These are phyloP conservation scores for Lepiota brunneoincarnata DNA, from an alignment of 768 basidiomycete species.

Conservation along the genomic window DNA sequence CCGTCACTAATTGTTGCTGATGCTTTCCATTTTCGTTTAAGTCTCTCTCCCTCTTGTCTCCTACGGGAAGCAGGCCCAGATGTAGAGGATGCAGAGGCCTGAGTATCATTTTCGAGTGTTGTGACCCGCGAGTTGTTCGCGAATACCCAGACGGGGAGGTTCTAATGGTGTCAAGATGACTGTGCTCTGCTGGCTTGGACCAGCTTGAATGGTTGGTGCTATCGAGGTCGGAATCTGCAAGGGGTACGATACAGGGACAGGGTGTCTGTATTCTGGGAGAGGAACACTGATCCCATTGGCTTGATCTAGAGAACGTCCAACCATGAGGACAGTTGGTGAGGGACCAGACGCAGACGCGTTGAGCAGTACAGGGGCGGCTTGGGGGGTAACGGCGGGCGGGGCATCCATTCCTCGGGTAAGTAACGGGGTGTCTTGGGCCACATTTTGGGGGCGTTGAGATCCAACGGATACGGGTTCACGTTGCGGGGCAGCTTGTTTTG, in stretches of 20 bases:
- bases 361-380: conserved; percentile 3
- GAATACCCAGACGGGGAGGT: not conserved
- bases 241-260: conserved; percentile 1
- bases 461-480: not conserved
- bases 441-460: not conserved
- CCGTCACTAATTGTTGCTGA: conserved; percentile 14
- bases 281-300: not conserved
- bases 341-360: not conserved
- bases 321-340: not conserved
- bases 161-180: conserved; percentile 6
- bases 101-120: not conserved
- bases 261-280: not conserved
- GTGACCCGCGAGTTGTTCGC: not conserved
- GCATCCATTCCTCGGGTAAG: not conserved
- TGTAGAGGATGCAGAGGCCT: not conserved
- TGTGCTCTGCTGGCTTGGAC: conserved; percentile 1
- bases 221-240: not conserved
- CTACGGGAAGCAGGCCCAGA: not conserved
- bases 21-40: conserved; percentile 19
- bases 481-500: not conserved
- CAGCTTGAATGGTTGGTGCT: not conserved
- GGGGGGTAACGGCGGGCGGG: not conserved
- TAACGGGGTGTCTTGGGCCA: not conserved
- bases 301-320: conserved; percentile 1
- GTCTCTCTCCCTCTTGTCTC: not conserved